Evolutionary conservation across 805 yeast species (phyloP), one percentile per base, ranked within the genome.

Genomic region (Candida fluviatilis): DNA sequence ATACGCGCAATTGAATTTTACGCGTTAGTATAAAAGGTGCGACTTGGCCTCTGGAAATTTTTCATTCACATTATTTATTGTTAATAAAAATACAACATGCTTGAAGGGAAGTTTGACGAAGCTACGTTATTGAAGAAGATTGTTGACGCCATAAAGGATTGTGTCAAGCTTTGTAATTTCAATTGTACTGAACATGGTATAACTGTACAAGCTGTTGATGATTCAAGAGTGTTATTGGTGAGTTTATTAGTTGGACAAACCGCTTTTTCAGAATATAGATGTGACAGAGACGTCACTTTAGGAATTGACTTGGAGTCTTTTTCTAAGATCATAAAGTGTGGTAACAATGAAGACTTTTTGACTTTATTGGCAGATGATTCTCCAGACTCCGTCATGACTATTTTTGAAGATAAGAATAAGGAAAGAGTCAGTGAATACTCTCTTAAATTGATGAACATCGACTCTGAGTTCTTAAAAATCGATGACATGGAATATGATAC

Each of bases 171-270:
- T 52, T 93, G 97, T 71, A 93, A 93, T 75, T 87, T 93, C 74
- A 93, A 89, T 71, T 93, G 97, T 70, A 80, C 95, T n/a, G 93
- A 86, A 62, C 77, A 80, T 46, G 99, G 99, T 50, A 83, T 93
- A 55, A 84, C 95, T 8, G 91, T 95, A 16, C 98, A 93, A 71
- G 98, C 99, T 18, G 93, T 93, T 50, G 99, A 93, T 66, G 95
- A 89, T 60, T 89, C 99, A 18, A 87, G 97, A 73, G 96, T 93
- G 42, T 76, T 90, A 47, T 75, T 93, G 48, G 96, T 91, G 29
- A 84, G 95, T 15, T 71, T 93, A 46, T 78, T 86, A 51, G 83
- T 93, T 49, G 95, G 95, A 42, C 79, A 82, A 46, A 90, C 85
- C 44, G 90, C 95, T 10, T 93, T 93, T 70, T 74, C 79, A 43